Evolutionary conservation across 2,329 filamentous ascomycete genomes (phyloP), one percentile per base, ranked within the genome.

Genomic region (Pseudogymnoascus verrucosus): DNA sequence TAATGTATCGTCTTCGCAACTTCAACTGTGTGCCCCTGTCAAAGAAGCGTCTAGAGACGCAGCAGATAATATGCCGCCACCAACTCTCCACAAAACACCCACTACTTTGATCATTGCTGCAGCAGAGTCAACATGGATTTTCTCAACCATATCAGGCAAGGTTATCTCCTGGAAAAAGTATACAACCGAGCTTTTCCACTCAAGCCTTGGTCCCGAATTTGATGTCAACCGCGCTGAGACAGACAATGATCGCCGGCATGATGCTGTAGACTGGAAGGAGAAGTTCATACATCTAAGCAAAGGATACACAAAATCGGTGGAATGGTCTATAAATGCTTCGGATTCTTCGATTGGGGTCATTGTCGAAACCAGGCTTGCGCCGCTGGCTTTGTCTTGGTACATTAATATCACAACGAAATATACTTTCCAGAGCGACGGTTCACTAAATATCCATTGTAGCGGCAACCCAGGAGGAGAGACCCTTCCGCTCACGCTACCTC

Each of bases 191-290:
- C 69, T 82, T 31, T 75, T 84, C 59, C 78, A 76, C 3, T 70
- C 77, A 40, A 78, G 80, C 0, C 34, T 36, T 36, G 65, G 68
- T n/a, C 64, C 64, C 2, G 54, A 69, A 39, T 69, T 77, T 19
- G 69, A 71, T 31, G 76, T 82, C 68, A 81, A 78, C 73, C 78
- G 80, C 31, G 78, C 80, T 2, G 74, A 75, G 47, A 81, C 79
- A 1, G 78, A 82, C 68, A 82, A 82, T 65, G 80, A 82, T 65
- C 71, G 72, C 5, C 74, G 76, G 0, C 69, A 73, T 54, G 77
- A 78, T 60, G 79, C 76, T 11, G 72, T 71, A 65, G 76, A 80
- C 42, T 82, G 79, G 79, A 72, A 75, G 39, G 71, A 70, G 60
- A 64, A 68, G 47, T n/a, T 26, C 8, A 11, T 62, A n/a, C 19